phyloP scores from a whole-genome alignment of 2,329 filamentous ascomycete genomes.

The Venturia oleaginea region DNA sequence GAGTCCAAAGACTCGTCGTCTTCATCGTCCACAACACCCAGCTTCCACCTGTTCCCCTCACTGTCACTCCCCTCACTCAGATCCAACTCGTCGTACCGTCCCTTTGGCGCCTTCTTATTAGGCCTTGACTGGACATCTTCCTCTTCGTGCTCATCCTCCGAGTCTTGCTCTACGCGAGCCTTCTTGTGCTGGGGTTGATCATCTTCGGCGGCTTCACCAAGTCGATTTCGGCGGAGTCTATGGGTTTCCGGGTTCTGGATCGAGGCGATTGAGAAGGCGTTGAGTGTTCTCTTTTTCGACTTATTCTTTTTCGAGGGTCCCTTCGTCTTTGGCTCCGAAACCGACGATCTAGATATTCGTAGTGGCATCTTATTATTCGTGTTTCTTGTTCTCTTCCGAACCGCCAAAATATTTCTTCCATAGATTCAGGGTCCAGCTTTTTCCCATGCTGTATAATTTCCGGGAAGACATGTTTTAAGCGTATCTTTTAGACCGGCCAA shows the following conservation, averaged over 20 bases:
- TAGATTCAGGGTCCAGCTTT: neutral
- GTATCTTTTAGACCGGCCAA: neutral
- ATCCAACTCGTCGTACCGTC: constrained; percentile 32
- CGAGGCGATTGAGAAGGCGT: constrained; percentile 57
- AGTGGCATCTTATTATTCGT: constrained; percentile 33
- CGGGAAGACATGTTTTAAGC: neutral
- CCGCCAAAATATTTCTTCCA: constrained; percentile 5
- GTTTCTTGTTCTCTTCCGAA: neutral
- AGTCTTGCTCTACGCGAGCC: constrained; percentile 38
- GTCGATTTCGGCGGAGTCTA: constrained; percentile 47
- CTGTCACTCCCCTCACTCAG: constrained; percentile 73
- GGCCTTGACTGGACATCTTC: constrained; percentile 28
- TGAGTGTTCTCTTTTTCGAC: constrained; percentile 44
- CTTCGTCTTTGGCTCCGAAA: constrained; percentile 16
- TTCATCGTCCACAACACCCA: constrained; percentile 60
- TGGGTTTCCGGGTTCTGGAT: constrained; percentile 43
- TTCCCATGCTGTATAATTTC: neutral
- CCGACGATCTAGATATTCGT: constrained; percentile 33
- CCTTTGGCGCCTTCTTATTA: constrained; percentile 24
- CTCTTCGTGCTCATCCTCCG: constrained; percentile 40
- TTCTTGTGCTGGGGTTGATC: constrained; percentile 34
- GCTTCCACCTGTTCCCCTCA: constrained; percentile 75
- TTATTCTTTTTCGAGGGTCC: constrained; percentile 34
- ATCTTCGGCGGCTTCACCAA: constrained; percentile 43
- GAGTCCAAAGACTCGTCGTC: constrained; percentile 62